phyloP scores from a whole-genome alignment of 257 asterid genomes.

The Buddleja alternifolia region DNA sequence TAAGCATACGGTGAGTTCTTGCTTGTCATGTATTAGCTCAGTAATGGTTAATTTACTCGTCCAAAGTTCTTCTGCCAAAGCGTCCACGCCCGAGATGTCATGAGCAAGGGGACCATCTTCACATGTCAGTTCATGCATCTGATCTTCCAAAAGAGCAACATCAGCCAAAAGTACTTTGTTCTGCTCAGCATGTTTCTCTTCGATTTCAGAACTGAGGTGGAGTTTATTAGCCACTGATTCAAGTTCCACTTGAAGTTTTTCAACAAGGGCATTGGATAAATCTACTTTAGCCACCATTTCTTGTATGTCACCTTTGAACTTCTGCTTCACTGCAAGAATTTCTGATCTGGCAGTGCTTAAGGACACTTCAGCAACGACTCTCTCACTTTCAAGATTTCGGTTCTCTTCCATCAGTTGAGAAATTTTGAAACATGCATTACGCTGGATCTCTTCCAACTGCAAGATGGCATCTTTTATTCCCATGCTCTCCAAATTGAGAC shows the following conservation, averaged over 20 bases:
- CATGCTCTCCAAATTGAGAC: constrained; percentile 35
- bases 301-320: constrained; percentile 52
- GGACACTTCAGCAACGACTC: constrained; percentile 50
- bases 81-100: constrained; percentile 57
- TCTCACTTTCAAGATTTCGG: constrained; percentile 58
- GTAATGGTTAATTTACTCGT: constrained; percentile 28
- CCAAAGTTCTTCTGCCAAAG: constrained; percentile 50
- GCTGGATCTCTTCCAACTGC: constrained; percentile 73
- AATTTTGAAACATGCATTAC: constrained; percentile 43
- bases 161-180: constrained; percentile 62
- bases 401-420: constrained; percentile 69
- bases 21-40: constrained; percentile 58
- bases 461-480: constrained; percentile 51
- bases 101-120: constrained; percentile 54
- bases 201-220: constrained; percentile 57
- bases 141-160: constrained; percentile 62
- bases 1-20: constrained; percentile 40
- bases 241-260: constrained; percentile 68
- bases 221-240: constrained; percentile 68
- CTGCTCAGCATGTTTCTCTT: constrained; percentile 54
- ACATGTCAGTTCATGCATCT: constrained; percentile 62
- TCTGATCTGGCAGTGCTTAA: constrained; percentile 64
- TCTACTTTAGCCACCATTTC: constrained; percentile 54
- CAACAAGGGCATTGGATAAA: constrained; percentile 67
- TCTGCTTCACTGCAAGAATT: constrained; percentile 60